phyloP scores from a whole-genome alignment of 2,329 filamentous ascomycete genomes.

The Tolypocladium album region DNA sequence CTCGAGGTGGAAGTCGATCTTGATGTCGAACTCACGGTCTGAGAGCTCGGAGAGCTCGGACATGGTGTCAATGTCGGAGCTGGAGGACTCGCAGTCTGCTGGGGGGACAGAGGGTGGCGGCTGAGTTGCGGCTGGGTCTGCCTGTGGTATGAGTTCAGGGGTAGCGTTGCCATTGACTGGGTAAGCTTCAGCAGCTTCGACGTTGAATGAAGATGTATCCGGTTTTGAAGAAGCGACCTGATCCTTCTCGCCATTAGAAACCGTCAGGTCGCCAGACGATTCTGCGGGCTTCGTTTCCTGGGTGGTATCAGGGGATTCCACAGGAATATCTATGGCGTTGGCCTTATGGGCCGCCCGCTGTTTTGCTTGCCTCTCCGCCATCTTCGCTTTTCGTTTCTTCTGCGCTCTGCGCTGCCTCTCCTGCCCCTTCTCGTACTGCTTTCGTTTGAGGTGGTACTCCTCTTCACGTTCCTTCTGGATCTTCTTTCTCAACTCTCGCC shows the following conservation, averaged over 20 bases:
- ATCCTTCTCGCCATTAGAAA: not conserved
- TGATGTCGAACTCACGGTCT: conserved; percentile 26
- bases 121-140: not conserved
- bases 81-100: conserved; percentile 9
- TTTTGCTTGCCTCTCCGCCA: conserved; percentile 33
- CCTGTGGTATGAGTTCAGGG: not conserved
- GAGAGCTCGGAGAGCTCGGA: conserved; percentile 26
- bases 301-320: not conserved
- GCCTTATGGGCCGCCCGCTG: conserved; percentile 1
- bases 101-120: too few relatives aligned
- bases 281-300: conserved; percentile 8
- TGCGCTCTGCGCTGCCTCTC: conserved; percentile 46
- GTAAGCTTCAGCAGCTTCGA: not conserved
- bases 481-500: conserved; percentile 25
- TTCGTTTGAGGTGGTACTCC: conserved; percentile 23
- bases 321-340: not conserved
- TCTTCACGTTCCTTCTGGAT: conserved; percentile 28
- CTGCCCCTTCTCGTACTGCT: conserved; percentile 22
- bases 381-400: conserved; percentile 73
- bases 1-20: conserved; percentile 11
- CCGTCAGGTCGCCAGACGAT: not conserved
- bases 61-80: conserved; percentile 11
- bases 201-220: too few relatives aligned
- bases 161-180: not conserved
- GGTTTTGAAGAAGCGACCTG: not conserved